Base-by-base conservation (phyloP, 257 asterid species). In the Salvia rosmarinus region DNA sequence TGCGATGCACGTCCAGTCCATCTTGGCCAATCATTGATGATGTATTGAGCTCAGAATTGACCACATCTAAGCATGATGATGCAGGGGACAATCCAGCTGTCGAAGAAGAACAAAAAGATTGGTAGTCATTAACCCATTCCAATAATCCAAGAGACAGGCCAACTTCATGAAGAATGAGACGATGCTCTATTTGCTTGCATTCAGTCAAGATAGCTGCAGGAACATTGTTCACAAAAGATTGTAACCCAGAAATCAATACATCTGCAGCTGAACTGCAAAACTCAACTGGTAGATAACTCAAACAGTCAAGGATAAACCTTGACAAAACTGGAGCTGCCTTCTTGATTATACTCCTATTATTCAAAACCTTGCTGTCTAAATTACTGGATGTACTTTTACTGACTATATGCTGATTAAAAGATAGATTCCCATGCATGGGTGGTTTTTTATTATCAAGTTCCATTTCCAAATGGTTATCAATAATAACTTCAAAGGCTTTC, bases 131-230 rank as follows among this genome's bases (percentile, higher is more conserved):
- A 64, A 88, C 82, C 99, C 99, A 95, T 67, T 95, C 98, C 77
- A 81, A 68, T 66, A 95, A 54, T 70, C 98, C 98, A 72, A 95
- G 95, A 73, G 88, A 82, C 74, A 91, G 68, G 44, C 99, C 99
- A 62, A 91, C 91, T 74, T 88, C 91, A 83, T 95, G 99, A 80
- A 95, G 95, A 82, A 89, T 85, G 78, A 91, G 72, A 66, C 95
- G 91, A 61, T 91, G 85, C 75, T 85, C 85, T 62, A 77, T 77
- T 65, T 64, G 73, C 70, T 84, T 83, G 78, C 99, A 91, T 80
- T 83, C 94, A 42, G 70, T 71, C 83, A 95, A 84, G 68, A 95
- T 88, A 79, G 85, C 86, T 55, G 79, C 84, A 73, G 89, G 89
- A 82, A 82, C 95, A 73, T 90, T 91, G 80, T 80, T 89, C 62